Base-by-base conservation (phyloP, 257 asterid genomes). In the Nemophila menziesii region DNA sequence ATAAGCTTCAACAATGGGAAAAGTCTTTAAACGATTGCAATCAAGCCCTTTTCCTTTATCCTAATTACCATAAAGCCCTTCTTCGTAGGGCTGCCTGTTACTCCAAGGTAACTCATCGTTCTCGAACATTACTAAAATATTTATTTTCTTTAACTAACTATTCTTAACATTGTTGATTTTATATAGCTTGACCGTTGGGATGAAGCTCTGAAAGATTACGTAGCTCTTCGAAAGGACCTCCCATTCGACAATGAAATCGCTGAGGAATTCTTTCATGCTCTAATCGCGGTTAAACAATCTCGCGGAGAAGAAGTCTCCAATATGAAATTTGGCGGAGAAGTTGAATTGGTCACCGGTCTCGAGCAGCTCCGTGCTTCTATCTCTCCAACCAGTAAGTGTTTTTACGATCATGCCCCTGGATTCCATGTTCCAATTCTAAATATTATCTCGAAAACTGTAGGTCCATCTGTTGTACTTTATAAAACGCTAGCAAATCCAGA, bases 191-290 rank as follows among this genome's bases (percentile, higher is more conserved):
- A 86, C 60, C 57, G 69, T 29, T 86, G 94, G 96, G 72, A 44
- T 20, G 93, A 86, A 60, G 95, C 99, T 36, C 80, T 92, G 52
- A 77, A 66, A 55, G 96, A 92, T 56, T 92, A 92, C 16, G 95
- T 77, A 62, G 68, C 61, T 40, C 65, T 86, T 44, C 75, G 80
- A 64, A 69, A 52, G 56, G 79, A 79, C 41, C 86, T 68, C 16
- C 95, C 99, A 1, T 51, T 56, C 39, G 79, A 86, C 68, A 62
- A 60, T 4, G 94, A 77, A 42, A 75, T 86, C 51, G 93, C 96
- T 10, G 95, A 82, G 50, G 63, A 89, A 1, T 47, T 92, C 48
- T 77, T 82, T 49, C 93, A 76, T 43, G 87, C 87, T 3, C 87
- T 80, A 58, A 77, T 74, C 56, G 80, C 85, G 8, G 46, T 92